These are phyloP conservation scores for Nemania serpens DNA, from an alignment of 2,329 filamentous ascomycete genomes.

Conservation along the genomic window DNA sequence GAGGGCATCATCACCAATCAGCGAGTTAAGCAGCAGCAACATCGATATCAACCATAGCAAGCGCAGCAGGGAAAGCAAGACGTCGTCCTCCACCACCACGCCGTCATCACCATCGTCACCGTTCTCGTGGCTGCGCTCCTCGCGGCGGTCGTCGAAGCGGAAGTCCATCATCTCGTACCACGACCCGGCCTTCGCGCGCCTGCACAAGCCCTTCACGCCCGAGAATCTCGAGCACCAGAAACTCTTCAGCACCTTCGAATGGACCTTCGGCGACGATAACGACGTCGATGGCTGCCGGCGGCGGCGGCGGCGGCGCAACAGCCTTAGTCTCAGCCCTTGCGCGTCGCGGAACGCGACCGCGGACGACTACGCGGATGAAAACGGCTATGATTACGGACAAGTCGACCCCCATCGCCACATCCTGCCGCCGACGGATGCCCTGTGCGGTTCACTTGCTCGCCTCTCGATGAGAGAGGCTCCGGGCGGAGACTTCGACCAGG, in stretches of 20 bases:
- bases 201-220: constrained; percentile 41
- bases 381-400: background rate
- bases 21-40: constrained; percentile 1
- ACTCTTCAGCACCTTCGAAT: constrained; percentile 39
- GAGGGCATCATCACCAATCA: constrained; percentile 6
- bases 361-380: constrained; percentile 23
- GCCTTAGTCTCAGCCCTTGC: constrained; percentile 39
- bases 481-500: constrained; percentile 23
- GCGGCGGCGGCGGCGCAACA: constrained; percentile 18
- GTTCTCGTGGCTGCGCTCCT: constrained; percentile 25
- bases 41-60: background rate
- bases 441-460: constrained; percentile 22
- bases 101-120: constrained; percentile 10
- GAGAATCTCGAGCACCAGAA: constrained; percentile 44
- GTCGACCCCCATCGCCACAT: constrained; percentile 19
- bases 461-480: constrained; percentile 28
- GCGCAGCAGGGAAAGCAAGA: constrained; percentile 6
- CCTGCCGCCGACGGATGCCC: constrained; percentile 11
- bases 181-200: constrained; percentile 30
- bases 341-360: constrained; percentile 37
- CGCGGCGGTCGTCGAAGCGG: constrained; percentile 13
- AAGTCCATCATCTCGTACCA: constrained; percentile 24
- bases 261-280: constrained; percentile 32
- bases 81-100: constrained; percentile 2
- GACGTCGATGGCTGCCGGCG: constrained; percentile 9